Conservation (phyloP, 345 rosid genomes). For the Gossypioides kirkii region DNA sequence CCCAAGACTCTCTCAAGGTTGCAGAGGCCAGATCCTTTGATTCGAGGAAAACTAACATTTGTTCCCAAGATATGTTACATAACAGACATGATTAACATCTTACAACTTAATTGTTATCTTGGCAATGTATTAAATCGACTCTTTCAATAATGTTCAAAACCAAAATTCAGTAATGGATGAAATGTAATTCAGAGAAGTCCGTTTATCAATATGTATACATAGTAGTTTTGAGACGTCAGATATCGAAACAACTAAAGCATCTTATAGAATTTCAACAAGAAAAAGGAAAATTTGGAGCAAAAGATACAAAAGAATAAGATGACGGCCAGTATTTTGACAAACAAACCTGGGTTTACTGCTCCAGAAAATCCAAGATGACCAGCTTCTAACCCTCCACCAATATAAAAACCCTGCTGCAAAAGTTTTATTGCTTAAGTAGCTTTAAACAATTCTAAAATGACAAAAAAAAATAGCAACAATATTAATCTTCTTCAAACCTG, state of each 20-base stretch:
- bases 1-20: too few species aligned
- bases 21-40: too few species aligned
- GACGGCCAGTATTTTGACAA: slow-evolving; percentile 13
- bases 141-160: too few species aligned
- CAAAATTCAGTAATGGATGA: too few species aligned
- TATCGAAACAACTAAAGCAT: neutral
- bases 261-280: neutral
- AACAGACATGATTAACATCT: too few species aligned
- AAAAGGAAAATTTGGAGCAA: neutral
- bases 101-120: too few species aligned
- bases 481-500: slow-evolving; percentile 41
- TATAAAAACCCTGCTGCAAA: slow-evolving; percentile 49
- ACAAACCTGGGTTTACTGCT: slow-evolving; percentile 59
- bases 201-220: neutral
- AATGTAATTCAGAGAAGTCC: neutral
- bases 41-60: too few species aligned
- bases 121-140: too few species aligned
- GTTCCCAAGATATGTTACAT: too few species aligned
- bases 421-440: slow-evolving; percentile 4
- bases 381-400: slow-evolving; percentile 51
- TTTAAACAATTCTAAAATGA: neutral
- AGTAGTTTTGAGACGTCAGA: neutral
- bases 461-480: neutral
- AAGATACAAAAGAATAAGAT: neutral
- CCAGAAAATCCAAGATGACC: slow-evolving; percentile 46